These are phyloP conservation scores for Larix kaempferi DNA, from an alignment of 75 land plant genomes.

Conservation along the genomic window DNA sequence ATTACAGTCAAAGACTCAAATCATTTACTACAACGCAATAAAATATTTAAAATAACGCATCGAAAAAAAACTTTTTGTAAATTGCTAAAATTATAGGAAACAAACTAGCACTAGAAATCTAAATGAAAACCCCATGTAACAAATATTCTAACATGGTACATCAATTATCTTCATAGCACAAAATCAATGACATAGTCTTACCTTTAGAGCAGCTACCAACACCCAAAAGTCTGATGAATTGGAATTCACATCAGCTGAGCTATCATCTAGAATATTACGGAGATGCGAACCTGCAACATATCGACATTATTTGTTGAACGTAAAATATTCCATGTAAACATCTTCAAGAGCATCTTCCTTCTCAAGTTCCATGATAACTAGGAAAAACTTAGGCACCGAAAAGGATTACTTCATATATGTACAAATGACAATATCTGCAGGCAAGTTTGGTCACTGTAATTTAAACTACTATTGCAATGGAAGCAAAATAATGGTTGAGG, in stretches of 20 bases:
- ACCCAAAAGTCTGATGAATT: conserved; percentile 93
- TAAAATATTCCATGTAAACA: neutral
- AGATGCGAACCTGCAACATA: conserved; percentile 62
- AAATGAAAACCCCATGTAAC: neutral
- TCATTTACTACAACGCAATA: no score
- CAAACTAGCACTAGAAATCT: neutral
- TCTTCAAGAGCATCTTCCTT: neutral
- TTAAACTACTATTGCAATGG: neutral
- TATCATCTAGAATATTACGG: conserved; percentile 64
- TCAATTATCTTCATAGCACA: neutral
- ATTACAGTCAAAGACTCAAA: no score
- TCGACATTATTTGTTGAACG: neutral
- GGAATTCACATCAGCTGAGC: conserved; percentile 64
- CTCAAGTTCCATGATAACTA: neutral
- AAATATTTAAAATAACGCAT: no score
- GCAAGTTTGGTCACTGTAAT: neutral
- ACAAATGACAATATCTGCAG: neutral
- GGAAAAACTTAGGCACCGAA: neutral
- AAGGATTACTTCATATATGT: neutral
- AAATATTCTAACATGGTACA: no score
- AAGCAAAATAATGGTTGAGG: neutral
- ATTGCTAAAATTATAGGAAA: neutral
- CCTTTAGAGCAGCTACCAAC: conserved; percentile 95
- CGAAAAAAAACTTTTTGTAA: no score
- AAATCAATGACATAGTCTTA: conserved; percentile 10